Conservation (phyloP, 306 rosid species). For the Trichosanthes truncata region DNA sequence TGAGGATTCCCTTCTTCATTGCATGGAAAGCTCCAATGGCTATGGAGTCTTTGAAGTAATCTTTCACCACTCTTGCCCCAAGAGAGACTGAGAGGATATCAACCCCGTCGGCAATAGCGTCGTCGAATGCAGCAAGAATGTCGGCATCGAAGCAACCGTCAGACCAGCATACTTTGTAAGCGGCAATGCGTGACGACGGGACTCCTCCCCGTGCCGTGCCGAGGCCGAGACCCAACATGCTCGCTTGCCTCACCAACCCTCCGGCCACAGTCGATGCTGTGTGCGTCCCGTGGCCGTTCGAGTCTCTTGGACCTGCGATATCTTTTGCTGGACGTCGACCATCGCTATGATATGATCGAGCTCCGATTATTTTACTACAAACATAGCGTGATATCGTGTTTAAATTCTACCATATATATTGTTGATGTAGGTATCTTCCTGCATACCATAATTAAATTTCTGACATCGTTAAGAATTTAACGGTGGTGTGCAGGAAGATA, state of each 20-base stretch:
- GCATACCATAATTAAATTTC: no score
- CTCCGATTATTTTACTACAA: constrained; percentile 4
- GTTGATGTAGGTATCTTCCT: no score
- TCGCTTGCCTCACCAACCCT: not conserved
- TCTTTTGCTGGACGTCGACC: not conserved
- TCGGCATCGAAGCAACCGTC: not conserved
- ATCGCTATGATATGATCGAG: not conserved
- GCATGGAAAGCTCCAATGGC: constrained; percentile 31
- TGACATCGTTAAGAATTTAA: no score
- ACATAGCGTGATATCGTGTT: not conserved
- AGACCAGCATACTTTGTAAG: constrained; percentile 1
- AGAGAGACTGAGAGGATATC: constrained; percentile 19
- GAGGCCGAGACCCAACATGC: constrained; percentile 8
- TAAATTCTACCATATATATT: no score
- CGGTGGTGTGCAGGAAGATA: no score
- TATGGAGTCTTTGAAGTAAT: not conserved
- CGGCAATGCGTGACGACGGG: constrained; percentile 9
- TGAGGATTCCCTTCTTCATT: constrained; percentile 15
- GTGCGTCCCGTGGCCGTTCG: constrained; percentile 13
- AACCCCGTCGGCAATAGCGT: constrained; percentile 27
- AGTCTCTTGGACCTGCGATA: not conserved
- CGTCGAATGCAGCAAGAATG: constrained; percentile 1
- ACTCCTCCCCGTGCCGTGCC: constrained; percentile 18
- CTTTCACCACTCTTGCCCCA: accelerated
- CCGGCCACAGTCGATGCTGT: constrained; percentile 17